These are phyloP conservation scores for Collybia sp. DNA, from an alignment of 768 basidiomycete species.

Conservation along the genomic window DNA sequence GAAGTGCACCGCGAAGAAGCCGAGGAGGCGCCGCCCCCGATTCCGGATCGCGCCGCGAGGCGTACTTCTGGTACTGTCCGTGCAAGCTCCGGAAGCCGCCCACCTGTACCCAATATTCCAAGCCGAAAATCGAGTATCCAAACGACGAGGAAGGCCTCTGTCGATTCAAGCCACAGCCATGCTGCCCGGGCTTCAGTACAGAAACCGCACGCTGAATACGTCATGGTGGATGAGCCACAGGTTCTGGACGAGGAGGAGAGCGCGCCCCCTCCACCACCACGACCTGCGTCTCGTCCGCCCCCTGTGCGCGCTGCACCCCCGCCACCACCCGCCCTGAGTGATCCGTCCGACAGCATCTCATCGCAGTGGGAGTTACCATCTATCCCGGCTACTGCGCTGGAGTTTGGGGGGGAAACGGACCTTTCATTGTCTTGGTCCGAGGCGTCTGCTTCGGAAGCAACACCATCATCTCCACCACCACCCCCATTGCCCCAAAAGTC, in stretches of 20 bases:
- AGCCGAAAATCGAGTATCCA: constrained; percentile 34
- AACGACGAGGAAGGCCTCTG: constrained; percentile 31
- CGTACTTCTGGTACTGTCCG: constrained; percentile 16
- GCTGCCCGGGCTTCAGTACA: constrained; percentile 18
- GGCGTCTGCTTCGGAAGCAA: constrained; percentile 34
- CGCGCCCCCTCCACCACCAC: constrained; percentile 41
- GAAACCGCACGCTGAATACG: constrained; percentile 41
- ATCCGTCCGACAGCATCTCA: constrained; percentile 31
- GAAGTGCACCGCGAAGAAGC: constrained; percentile 59
- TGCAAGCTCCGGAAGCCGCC: constrained; percentile 39
- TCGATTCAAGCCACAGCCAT: constrained; percentile 18
- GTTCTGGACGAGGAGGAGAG: constrained; percentile 30
- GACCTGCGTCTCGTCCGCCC: constrained; percentile 32
- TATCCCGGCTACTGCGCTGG: constrained; percentile 50
- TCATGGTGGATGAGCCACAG: constrained; percentile 56
- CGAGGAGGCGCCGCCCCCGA: constrained; percentile 48
- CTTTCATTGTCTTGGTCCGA: constrained; percentile 66
- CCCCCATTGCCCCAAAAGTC: constrained; percentile 9
- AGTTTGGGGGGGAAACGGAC: constrained; percentile 42
- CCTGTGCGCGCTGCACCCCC: constrained; percentile 33
- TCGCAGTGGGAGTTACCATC: constrained; percentile 66
- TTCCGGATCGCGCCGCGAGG: constrained; percentile 40
- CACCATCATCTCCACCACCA: constrained; percentile 19
- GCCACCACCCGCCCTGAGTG: constrained; percentile 21
- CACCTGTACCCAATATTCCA: constrained; percentile 40